Conservation (phyloP, 2,329 filamentous ascomycete species). For the Ploettnerulaceae sp. region DNA sequence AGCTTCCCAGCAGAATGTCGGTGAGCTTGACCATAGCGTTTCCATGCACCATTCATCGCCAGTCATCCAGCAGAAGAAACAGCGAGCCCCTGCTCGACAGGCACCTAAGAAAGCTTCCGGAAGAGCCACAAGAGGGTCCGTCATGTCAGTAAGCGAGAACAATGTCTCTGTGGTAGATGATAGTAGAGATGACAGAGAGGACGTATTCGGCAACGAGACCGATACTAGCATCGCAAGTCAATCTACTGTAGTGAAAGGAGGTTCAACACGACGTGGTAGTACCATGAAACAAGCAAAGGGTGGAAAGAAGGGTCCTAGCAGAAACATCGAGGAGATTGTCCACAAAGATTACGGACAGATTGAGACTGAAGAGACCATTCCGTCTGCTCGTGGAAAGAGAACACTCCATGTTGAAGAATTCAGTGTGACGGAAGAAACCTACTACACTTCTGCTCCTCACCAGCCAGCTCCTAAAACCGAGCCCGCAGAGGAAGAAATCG, state of each 20-base stretch:
- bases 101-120: constrained; percentile 15
- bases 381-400: constrained; percentile 10
- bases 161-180: constrained; percentile 8
- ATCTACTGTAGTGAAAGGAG: constrained; percentile 26
- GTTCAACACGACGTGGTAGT: constrained; percentile 21
- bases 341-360: constrained; percentile 11
- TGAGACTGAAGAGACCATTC: constrained; percentile 6
- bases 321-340: constrained; percentile 28
- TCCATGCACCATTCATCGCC: constrained; percentile 26
- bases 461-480: constrained; percentile 11
- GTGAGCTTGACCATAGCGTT: constrained; percentile 26
- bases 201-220: constrained; percentile 33
- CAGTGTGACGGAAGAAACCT: constrained; percentile 16
- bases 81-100: constrained; percentile 19
- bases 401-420: constrained; percentile 17
- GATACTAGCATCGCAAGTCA: constrained; percentile 32
- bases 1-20: constrained; percentile 21
- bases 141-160: constrained; percentile 18
- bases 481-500: constrained; percentile 6
- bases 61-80: constrained; percentile 22
- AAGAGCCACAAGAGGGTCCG: constrained; percentile 22
- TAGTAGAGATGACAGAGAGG: constrained; percentile 26
- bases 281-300: constrained; percentile 28
- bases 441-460: constrained; percentile 16
- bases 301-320: constrained; percentile 23